Evolutionary conservation across 169 alveolate species (phyloP), one percentile per base, ranked within the genome.

Genomic region (Plasmodium inui): DNA sequence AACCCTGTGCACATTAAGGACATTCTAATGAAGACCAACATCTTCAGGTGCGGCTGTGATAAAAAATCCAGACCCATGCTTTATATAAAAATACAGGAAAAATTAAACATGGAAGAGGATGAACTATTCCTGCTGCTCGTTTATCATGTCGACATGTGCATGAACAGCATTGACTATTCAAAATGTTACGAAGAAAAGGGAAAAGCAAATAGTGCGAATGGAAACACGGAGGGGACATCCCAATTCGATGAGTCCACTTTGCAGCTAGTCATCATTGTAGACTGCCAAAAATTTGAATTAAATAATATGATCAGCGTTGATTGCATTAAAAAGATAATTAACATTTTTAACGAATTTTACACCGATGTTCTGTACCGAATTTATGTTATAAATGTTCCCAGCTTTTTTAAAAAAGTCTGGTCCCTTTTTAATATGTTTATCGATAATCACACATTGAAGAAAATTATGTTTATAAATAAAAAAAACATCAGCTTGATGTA

Each of bases 71-170:
- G 93, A 57, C 93, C 93, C 37, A 76, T 86, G 37, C 28, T 86
- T 7, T 86, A 86, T 86, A 39, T 86, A 32, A 74, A 76, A 22
- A 86, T 86, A 74, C 93, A 76, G n/a, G 93, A 86, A 78, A 86
- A 86, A 55, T 78, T 86, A 76, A 74, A 86, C 70, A 86, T 86
- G 88, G 61, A 53, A 5, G 93, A 86, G 46, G 93, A 86, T 19
- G 93, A 86, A 12, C 32, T 86, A 0, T 76, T 86, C 44, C 41
- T 86, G 17, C 53, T 78, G 19, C 67, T 86, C 41, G 93, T 86
- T 17, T 86, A 86, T 86, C 93, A 86, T 22, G 93, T 86, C 0
- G 93, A 86, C n/a, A 86, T 86, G 93, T 86, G 93, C 67, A 55
- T 86, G 44, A 86, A 86, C 57, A 86, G 93, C 32, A n/a, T 86